Conservation (phyloP, 768 basidiomycete species). For the Mycena belliarum region DNA sequence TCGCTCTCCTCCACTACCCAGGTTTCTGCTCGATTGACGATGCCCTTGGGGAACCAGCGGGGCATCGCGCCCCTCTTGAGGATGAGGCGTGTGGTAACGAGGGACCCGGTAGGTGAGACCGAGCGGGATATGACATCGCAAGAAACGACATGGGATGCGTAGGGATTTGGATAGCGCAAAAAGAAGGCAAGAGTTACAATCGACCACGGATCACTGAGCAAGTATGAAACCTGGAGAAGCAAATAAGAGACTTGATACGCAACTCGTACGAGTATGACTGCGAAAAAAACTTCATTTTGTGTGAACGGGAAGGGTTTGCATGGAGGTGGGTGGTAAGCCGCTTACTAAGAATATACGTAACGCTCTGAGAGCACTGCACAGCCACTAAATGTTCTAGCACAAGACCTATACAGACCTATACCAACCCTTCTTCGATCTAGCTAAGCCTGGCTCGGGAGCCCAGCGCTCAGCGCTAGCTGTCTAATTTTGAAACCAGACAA, state of each 20-base stretch:
- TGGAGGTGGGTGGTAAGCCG: not conserved
- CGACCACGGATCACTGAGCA: constrained; percentile 83
- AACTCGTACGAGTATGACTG: constrained; percentile 60
- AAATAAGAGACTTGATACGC: constrained; percentile 21
- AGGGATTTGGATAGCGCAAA: constrained; percentile 94
- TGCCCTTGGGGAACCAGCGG: constrained; percentile 85
- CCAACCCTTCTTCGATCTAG: no score
- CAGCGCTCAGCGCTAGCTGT: no score
- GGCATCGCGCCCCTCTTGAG: constrained; percentile 91
- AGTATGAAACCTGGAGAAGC: constrained; percentile 16
- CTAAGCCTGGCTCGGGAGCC: no score
- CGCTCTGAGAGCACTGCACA: no score
- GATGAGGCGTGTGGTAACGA: constrained; percentile 88
- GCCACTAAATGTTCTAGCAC: no score
- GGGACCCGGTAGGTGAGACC: constrained; percentile 69
- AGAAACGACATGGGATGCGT: constrained; percentile 89
- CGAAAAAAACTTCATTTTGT: constrained; percentile 55
- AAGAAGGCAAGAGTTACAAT: constrained; percentile 94
- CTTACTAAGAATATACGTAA: no score
- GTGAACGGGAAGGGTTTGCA: not conserved
- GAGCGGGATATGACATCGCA: constrained; percentile 92
- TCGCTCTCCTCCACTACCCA: constrained; percentile 97
- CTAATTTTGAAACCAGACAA: no score
- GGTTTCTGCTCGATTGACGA: constrained; percentile 82
- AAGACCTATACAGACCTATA: no score